Base-by-base conservation (phyloP, 352 stramenopile species). In the Pythium volutum region DNA sequence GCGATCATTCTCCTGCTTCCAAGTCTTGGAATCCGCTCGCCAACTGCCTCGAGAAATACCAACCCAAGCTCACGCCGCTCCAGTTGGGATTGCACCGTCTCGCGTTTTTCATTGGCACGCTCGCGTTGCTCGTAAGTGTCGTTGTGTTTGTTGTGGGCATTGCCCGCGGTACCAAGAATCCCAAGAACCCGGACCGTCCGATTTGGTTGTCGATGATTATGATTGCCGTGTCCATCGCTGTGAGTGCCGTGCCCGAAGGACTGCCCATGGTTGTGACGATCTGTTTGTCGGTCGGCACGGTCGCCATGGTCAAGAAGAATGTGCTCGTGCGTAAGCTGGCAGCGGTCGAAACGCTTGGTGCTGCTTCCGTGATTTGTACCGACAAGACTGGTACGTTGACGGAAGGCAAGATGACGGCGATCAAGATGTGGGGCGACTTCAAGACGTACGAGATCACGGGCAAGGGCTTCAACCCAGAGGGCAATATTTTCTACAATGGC, bases 341-440 rank as follows among this genome's bases (percentile, higher is more conserved):
- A 4, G 80, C 92, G 6, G 77, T 91, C 15, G 75, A 91, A 63
- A 90, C 79, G 29, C 88, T 98, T 52, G 90, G 86, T 16, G 89
- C 94, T 5, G 95, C 92, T 4, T 97, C 90, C 7, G 91, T 98
- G 0, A 95, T 97, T 50, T 98, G 81, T 49, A 91, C 82, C 0
- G 95, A 98, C 72, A 98, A 98, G 77, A 98, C 95, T 0, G 95
- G 95, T 11, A 98, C 95, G 12, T 69, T 98, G 14, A 98, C 95
- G 0, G 82, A 91, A 41, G 84, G 84, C 43, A 88, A 91, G 49
- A 94, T 94, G 84, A 90, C 81, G 2, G 84, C 81, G 0, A 71
- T 91, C 34, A 89, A 89, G 64, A 70, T 91, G 46, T 94, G 79
- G 77, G 73, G 77, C 14, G 81, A 89, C 63, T 90, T 87, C 55